These are phyloP conservation scores for Thozetella sp. DNA, from an alignment of 495 filamentous ascomycete genomes.

Conservation along the genomic window DNA sequence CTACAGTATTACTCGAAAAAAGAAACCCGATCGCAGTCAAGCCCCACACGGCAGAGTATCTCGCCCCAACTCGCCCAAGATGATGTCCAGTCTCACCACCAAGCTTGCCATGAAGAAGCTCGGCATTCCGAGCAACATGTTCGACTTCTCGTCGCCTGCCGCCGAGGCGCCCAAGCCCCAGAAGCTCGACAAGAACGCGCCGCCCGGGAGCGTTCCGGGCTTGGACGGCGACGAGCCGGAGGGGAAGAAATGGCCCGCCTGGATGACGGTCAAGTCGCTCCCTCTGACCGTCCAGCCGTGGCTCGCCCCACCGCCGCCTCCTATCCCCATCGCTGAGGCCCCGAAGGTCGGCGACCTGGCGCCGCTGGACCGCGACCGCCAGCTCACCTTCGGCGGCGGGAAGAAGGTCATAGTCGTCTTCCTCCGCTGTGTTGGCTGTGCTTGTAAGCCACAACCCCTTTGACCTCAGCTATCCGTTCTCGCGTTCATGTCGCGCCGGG, in stretches of 20 bases:
- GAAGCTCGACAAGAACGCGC: constrained; percentile 20
- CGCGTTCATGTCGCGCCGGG: no score
- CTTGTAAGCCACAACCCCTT: constrained; percentile 30
- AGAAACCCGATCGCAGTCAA: no score
- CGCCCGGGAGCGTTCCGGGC: constrained; percentile 12
- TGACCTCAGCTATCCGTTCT: no score
- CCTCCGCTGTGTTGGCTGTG: constrained; percentile 58
- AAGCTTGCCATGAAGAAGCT: constrained; percentile 48
- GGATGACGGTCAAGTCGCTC: constrained; percentile 41
- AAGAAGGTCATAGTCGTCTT: constrained; percentile 49
- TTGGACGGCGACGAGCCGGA: constrained; percentile 16
- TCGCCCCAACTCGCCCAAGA: constrained; percentile 19
- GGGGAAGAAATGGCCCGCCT: constrained; percentile 27
- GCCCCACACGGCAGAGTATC: not conserved
- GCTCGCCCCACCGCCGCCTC: constrained; percentile 43
- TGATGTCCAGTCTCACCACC: constrained; percentile 49
- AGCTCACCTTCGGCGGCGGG: constrained; percentile 32
- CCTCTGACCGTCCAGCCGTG: constrained; percentile 48
- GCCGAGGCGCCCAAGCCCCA: constrained; percentile 14
- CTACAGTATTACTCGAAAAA: no score
- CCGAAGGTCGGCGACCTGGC: constrained; percentile 47
- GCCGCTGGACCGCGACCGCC: constrained; percentile 45
- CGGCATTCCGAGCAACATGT: constrained; percentile 37
- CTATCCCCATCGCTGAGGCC: constrained; percentile 38
- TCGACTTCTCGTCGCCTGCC: constrained; percentile 28